Evolutionary conservation across 2,329 filamentous ascomycete genomes (phyloP), one percentile per base, ranked within the genome.

Genomic region (Lecanosticta acicola): DNA sequence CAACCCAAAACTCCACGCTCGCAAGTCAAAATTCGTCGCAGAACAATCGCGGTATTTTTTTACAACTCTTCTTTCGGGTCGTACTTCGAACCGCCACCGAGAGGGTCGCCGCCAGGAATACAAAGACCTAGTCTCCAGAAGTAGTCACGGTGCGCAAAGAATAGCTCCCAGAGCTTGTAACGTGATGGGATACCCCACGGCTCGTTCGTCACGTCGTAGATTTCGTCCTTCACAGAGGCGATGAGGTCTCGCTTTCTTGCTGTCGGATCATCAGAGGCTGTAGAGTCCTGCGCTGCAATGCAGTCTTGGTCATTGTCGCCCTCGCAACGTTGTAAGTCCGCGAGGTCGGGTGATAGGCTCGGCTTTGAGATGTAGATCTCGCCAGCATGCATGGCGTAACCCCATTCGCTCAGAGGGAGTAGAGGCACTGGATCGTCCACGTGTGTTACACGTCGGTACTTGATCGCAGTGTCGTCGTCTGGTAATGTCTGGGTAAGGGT

Each of bases 101-200:
- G 39, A 9, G 59, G 58, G 51, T 63, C 62, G 34, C 62, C 62
- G 11, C 60, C 60, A 24, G 91, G 90, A 2, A 96, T 74, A 68
- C 93, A 98, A 24, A 97, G 71, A 0, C 93, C 93, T 43, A 98
- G 67, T 46, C 93, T 77, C 87, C 88, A 94, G 68, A 98, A 97
- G 67, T 98, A 98, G 69, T 98, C 93, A 32, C 93, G 75, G 69
- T 98, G 93, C 1, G 90, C 86, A 66, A 94, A 94, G 62, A 97
- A 84, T 5, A 96, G 71, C 68, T 95, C 81, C 88, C 91, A 95
- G n/a, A 94, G 76, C 65, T 84, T 86, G 58, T 77, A 90, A 65
- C 66, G 78, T 66, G 67, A 67, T n/a, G 68, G 74, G 13, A 76
- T 66, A 7, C 57, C 56, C 60, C 61, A 64, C 9, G 60, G 51